phyloP scores from a whole-genome alignment of 148 eudicot species.

The Selenicereus undatus region DNA sequence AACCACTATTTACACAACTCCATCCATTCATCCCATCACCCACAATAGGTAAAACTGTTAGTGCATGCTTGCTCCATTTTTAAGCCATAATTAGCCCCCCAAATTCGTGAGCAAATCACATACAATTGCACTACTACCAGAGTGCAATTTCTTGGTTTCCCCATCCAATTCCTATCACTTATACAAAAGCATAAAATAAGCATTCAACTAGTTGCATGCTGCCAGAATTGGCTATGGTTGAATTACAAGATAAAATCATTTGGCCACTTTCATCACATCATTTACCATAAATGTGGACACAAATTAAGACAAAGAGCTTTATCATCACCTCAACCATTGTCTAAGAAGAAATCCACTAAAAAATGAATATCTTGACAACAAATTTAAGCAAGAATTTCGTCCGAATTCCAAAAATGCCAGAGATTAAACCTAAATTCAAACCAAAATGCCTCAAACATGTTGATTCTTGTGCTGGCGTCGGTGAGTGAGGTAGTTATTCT shows the following conservation, averaged over 20 bases:
- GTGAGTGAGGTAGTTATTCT: too few species aligned
- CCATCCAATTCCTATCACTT: neutral
- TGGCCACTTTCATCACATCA: neutral
- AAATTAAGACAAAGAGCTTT: neutral
- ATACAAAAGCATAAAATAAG: neutral
- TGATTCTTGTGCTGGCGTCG: too few species aligned
- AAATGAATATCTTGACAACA: neutral
- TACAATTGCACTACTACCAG: too few species aligned
- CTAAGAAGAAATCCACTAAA: too few species aligned
- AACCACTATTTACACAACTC: slow-evolving; percentile 49
- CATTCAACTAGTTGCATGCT: neutral
- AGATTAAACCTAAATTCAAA: too few species aligned
- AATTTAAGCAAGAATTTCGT: neutral
- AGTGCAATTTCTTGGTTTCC: too few species aligned
- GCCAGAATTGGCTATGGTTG: neutral
- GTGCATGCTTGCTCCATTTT: neutral
- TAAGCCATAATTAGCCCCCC: neutral
- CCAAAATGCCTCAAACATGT: too few species aligned
- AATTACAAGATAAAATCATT: neutral
- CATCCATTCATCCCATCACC: neutral
- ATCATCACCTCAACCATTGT: neutral
- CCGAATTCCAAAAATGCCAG: neutral
- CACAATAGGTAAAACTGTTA: slow-evolving; percentile 5
- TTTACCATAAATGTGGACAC: neutral
- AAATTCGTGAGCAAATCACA: neutral